A percentile compares a stretch with the other conserved stretches of the same genome.
phyloP scores from a whole-genome alignment of 768 basidiomycete genomes.

The Boletus pseudo-olivaceus region DNA sequence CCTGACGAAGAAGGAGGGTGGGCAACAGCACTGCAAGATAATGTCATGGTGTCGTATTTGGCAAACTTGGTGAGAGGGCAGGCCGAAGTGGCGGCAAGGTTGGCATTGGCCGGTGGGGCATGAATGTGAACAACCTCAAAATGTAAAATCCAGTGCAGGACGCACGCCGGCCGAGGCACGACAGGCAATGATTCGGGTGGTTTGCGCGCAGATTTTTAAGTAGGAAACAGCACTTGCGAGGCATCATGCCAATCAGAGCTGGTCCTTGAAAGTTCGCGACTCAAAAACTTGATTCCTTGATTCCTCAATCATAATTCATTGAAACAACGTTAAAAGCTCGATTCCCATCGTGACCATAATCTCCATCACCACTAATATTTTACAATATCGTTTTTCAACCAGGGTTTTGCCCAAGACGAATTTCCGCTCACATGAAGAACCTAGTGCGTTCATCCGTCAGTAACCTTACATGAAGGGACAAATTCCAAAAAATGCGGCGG shows the following conservation, averaged over 20 bases:
- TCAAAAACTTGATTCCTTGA: background rate
- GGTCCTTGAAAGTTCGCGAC: background rate
- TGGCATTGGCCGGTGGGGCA: slow-evolving; percentile 62
- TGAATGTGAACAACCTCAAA: slow-evolving; percentile 14
- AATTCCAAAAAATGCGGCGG: background rate
- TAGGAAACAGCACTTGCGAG: background rate
- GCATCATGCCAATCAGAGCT: too few relatives aligned
- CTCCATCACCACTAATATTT: background rate
- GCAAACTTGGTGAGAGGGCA: slow-evolving; percentile 91
- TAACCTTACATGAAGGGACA: background rate
- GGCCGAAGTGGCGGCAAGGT: slow-evolving; percentile 84
- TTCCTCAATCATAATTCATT: background rate
- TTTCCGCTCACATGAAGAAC: background rate
- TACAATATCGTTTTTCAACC: too few relatives aligned
- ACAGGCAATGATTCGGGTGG: background rate
- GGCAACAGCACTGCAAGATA: slow-evolving; percentile 81
- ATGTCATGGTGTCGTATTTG: slow-evolving; percentile 91
- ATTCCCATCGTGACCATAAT: background rate
- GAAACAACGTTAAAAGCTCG: background rate
- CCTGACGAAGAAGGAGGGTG: slow-evolving; percentile 73
- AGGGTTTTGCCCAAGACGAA: too few relatives aligned
- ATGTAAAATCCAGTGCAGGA: background rate
- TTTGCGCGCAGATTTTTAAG: background rate
- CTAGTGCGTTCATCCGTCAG: background rate
- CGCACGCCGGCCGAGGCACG: background rate